Conservation (phyloP, 805 yeast genomes). For the Candida sanyiensis region DNA sequence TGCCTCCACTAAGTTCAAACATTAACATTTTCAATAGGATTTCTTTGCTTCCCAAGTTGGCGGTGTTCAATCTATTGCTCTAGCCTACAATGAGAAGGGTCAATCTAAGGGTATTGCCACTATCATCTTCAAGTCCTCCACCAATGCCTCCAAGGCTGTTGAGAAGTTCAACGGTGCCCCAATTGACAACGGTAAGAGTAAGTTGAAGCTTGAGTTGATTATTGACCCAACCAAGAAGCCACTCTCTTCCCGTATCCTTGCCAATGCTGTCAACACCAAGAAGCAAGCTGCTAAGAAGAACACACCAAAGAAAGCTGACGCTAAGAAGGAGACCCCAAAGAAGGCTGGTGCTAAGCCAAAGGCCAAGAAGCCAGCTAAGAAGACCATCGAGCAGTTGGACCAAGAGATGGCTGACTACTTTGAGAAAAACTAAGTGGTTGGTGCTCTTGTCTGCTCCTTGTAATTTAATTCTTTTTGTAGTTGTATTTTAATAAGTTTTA, state of each 20-base stretch:
- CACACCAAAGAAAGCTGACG: slow-evolving; percentile 8
- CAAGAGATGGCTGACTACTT: slow-evolving; percentile 98
- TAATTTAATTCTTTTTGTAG: background rate
- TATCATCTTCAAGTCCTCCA: slow-evolving; percentile 62
- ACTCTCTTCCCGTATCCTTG: slow-evolving; percentile 65
- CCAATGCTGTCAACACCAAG: slow-evolving; percentile 31
- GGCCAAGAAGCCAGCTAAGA: slow-evolving; percentile 44
- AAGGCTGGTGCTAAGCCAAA: slow-evolving; percentile 18
- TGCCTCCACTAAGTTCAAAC: background rate
- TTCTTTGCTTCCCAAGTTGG: slow-evolving; percentile 87
- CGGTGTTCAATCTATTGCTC: slow-evolving; percentile 63
- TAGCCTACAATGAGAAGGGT: slow-evolving; percentile 83
- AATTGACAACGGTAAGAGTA: slow-evolving; percentile 79
- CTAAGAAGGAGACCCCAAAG: slow-evolving; percentile 10
- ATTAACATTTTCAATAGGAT: slow-evolving; percentile 47
- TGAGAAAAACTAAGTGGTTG: slow-evolving; percentile 40
- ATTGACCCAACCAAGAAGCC: slow-evolving; percentile 79
- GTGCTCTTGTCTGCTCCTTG: slow-evolving; percentile 12
- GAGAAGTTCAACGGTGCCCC: slow-evolving; percentile 87
- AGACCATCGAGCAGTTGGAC: slow-evolving; percentile 89
- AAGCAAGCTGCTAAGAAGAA: slow-evolving; percentile 2
- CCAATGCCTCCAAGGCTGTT: slow-evolving; percentile 73
- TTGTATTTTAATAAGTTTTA: background rate
- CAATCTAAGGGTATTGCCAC: slow-evolving; percentile 90
- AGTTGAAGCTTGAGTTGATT: slow-evolving; percentile 73